Evolutionary conservation across 2,329 filamentous ascomycete species (phyloP).

Genomic region (Aspergillus latus): DNA sequence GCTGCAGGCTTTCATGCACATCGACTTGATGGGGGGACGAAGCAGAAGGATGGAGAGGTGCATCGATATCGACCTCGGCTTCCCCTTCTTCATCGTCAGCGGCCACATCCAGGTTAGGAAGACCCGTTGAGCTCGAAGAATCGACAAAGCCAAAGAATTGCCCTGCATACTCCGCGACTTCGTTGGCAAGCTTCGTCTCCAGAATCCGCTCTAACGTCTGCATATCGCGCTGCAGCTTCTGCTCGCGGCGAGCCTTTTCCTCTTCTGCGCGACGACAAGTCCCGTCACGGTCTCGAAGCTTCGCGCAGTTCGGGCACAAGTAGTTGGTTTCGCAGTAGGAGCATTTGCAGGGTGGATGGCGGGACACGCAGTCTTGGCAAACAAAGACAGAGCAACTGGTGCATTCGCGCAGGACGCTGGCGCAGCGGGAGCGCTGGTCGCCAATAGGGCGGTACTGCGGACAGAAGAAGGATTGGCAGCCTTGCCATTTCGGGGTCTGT

Average conservation of each 20-base stretch:
- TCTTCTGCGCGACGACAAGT: slow-evolving; percentile 41
- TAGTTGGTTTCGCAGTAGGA: slow-evolving; percentile 47
- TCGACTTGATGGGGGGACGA: not conserved
- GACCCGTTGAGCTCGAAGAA: not conserved
- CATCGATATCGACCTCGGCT: slow-evolving; percentile 14
- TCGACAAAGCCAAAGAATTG: slow-evolving; percentile 40
- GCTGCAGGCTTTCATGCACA: slow-evolving; percentile 7
- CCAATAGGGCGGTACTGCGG: slow-evolving; percentile 44
- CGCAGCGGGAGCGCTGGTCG: slow-evolving; percentile 48
- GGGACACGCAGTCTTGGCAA: slow-evolving; percentile 45
- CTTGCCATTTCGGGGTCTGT: slow-evolving; percentile 41
- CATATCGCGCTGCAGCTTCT: slow-evolving; percentile 44
- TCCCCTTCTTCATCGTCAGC: slow-evolving; percentile 7
- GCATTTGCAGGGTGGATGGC: slow-evolving; percentile 45
- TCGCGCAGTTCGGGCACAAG: slow-evolving; percentile 46
- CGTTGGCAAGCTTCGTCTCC: slow-evolving; percentile 43
- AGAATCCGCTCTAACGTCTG: slow-evolving; percentile 41
- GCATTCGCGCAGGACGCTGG: slow-evolving; percentile 47
- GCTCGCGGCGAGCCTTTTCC: slow-evolving; percentile 39
- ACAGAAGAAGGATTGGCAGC: slow-evolving; percentile 51
- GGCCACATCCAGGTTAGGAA: not conserved
- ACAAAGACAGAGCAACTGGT: slow-evolving; percentile 47
- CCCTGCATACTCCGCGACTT: slow-evolving; percentile 42
- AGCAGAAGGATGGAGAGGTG: not conserved
- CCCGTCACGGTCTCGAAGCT: slow-evolving; percentile 39